Evolutionary conservation across 768 basidiomycete species (phyloP), one percentile per base, ranked within the genome.

Genomic region (Xanthoconium purpureum): DNA sequence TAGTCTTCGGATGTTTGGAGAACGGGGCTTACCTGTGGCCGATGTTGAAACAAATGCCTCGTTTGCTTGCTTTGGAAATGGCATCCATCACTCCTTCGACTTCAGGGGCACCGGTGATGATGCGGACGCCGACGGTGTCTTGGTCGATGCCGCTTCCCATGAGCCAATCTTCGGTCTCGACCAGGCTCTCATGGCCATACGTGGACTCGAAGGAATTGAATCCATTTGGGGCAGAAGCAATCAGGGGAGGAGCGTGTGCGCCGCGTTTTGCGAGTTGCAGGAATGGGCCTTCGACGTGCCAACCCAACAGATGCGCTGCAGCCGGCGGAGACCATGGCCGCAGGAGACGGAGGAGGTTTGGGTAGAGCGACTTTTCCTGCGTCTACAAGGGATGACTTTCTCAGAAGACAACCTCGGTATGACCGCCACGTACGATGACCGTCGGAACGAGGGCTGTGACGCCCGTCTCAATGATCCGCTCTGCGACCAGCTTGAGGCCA

Each of bases 241-340:
- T 82, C 71, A 83, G 84, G 4, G 82, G 75, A 4, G 84, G 81
- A 1, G 88, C 80, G 68, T 96, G 94, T 3, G 89, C 91, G 3
- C 94, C 94, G 43, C 88, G 84, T 69, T 93, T 93, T n/a, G 80
- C 79, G 39, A 83, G 73, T 52, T 91, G 86, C 42, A 94, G 78
- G 75, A 94, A 95, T 0, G 94, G 93, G 0, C 94, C 94, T 72
- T 96, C 94, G 29, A 82, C 89, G 61, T 96, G 94, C 87, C 89
- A 95, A 29, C 94, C 94, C 13, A 95, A 80, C 4, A 93, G 70
- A 35, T 82, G 85, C 0, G 93, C 91, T 11, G 87, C 87, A 11
- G 62, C 75, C 0, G 82, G 75, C 14, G 83, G 80, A 14, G 84
- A 81, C 65, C 83, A 84, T 1, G 91, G 90, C 36, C 80, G 80